Conservation (phyloP, 75 land plant species). For the Ceratopteris richardii region DNA sequence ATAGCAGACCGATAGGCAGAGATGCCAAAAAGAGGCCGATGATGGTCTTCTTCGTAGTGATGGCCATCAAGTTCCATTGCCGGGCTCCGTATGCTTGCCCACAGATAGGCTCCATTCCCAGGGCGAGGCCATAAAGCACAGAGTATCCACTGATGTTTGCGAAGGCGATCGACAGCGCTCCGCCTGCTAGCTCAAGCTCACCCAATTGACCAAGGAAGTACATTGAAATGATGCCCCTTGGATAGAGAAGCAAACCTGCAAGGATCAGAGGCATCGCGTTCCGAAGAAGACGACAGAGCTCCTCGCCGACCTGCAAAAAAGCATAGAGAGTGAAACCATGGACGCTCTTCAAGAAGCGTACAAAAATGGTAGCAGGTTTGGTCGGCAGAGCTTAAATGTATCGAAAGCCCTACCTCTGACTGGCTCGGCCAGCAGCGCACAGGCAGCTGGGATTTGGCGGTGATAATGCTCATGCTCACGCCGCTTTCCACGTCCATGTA, state of each 20-base stretch:
- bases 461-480: too few species aligned
- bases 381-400: too few species aligned
- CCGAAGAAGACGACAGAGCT: constrained; percentile 34
- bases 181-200: constrained; percentile 73
- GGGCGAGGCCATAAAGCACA: constrained; percentile 47
- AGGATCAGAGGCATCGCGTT: constrained; percentile 45
- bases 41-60: constrained; percentile 3
- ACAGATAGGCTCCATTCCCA: constrained; percentile 41
- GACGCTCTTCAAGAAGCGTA: too few species aligned
- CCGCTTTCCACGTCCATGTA: too few species aligned
- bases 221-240: constrained; percentile 52
- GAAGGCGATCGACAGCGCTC: constrained; percentile 72
- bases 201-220: constrained; percentile 68
- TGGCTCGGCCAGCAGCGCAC: too few species aligned
- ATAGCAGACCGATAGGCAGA: constrained; percentile 1
- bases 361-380: too few species aligned
- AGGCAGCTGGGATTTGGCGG: too few species aligned
- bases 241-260: constrained; percentile 41
- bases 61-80: constrained; percentile 1
- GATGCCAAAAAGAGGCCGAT: not conserved
- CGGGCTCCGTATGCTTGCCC: constrained; percentile 32
- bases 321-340: too few species aligned
- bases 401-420: too few species aligned
- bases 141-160: constrained; percentile 89
- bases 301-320: constrained; percentile 38